Base-by-base conservation (phyloP, 805 yeast species). In the Yarrowia bubula region DNA sequence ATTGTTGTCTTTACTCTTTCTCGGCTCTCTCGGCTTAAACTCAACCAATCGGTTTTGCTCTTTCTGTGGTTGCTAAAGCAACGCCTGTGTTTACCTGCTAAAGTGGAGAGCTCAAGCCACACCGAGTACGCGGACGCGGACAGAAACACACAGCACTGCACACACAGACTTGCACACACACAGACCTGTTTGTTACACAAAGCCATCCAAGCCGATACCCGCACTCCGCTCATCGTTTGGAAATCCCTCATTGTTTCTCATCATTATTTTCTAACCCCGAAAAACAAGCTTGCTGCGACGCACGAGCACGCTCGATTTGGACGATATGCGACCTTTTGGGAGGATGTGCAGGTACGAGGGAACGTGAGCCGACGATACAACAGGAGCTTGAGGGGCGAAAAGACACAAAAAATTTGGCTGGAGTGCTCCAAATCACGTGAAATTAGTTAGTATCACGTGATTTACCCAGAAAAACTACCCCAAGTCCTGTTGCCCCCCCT, bases 41-140 rank as follows among this genome's bases (percentile, higher is more conserved):
- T 31, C 37, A 10, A 4, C 51, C 51, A 46, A 32, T 46, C 10
- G 15, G 1, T 18, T n/a, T 14, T 9, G 18, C 17, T n/a, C 14
- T 8, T 31, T n/a, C 15, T 4, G 48, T 32, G 53, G 53, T 47
- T 47, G 53, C 53, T 47, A 33, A 47, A 47, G 53, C 53, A 47
- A 47, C 53, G 32, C 39, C 8, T 33, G 39, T 33, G 15, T 47
- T 47, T 47, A 47, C 39, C 28, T 22, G n/a, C n/a, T n/a, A n/a
- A n/a, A n/a, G n/a, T n/a, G n/a, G n/a, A n/a, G n/a, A n/a, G n/a
- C n/a, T n/a, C n/a, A n/a, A n/a, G n/a, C n/a, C n/a, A n/a, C n/a
- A n/a, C n/a, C n/a, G n/a, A n/a, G n/a, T n/a, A n/a, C n/a, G n/a
- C n/a, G n/a, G n/a, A n/a, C n/a, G n/a, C n/a, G n/a, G n/a, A n/a